Conservation (phyloP, 805 yeast species). For the Candida endomychidarum region DNA sequence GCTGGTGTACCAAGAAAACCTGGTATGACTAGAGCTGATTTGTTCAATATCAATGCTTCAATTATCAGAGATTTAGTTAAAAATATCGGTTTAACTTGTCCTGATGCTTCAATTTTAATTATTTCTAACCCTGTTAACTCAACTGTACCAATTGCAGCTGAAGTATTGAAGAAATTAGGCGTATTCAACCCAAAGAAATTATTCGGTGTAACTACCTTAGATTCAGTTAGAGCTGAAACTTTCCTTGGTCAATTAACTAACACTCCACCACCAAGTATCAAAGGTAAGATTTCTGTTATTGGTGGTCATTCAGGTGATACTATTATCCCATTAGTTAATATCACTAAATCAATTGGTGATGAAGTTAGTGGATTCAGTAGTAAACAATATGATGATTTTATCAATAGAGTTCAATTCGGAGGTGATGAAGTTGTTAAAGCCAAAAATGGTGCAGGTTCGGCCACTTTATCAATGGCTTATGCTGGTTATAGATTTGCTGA, state of each 20-base stretch:
- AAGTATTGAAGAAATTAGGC: constrained; percentile 45
- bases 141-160: constrained; percentile 50
- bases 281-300: constrained; percentile 43
- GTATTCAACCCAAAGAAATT: constrained; percentile 46
- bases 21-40: constrained; percentile 49
- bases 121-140: constrained; percentile 49
- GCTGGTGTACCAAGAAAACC: constrained; percentile 52
- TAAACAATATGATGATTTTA: constrained; percentile 26
- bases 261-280: constrained; percentile 29
- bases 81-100: constrained; percentile 37
- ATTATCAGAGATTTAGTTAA: constrained; percentile 44
- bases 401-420: constrained; percentile 55
- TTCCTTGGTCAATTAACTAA: constrained; percentile 40
- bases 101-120: constrained; percentile 45
- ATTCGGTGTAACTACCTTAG: constrained; percentile 49
- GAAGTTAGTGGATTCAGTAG: constrained; percentile 16
- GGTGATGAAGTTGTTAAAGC: constrained; percentile 98
- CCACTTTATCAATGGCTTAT: constrained; percentile 93
- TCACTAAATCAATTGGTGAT: constrained; percentile 16
- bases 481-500: constrained; percentile 85
- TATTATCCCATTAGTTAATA: constrained; percentile 38
- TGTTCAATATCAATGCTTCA: constrained; percentile 47
- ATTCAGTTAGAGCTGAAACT: constrained; percentile 46
- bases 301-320: constrained; percentile 52
- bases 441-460: constrained; percentile 92